Percentiles rank a stretch among this genome's conserved stretches.
These are phyloP conservation scores for Fusarium sambucinum DNA, from an alignment of 2,329 filamentous ascomycete genomes.

Conservation along the genomic window DNA sequence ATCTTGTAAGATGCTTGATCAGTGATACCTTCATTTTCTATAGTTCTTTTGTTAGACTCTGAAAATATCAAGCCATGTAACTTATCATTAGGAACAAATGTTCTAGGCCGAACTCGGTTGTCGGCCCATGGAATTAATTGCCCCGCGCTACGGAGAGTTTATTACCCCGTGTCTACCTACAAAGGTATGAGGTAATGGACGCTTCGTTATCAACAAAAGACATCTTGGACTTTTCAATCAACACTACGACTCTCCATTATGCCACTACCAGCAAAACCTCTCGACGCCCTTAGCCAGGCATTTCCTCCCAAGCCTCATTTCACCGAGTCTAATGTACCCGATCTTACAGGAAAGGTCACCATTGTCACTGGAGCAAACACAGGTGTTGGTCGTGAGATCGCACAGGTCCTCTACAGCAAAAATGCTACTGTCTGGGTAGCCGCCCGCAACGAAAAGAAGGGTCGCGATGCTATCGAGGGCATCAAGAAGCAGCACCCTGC, in stretches of 20 bases:
- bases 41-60: background rate
- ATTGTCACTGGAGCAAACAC: conserved; percentile 62
- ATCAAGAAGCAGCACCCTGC: conserved; percentile 55
- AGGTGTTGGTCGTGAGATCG: conserved; percentile 65
- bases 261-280: conserved; percentile 21
- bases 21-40: background rate
- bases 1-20: background rate
- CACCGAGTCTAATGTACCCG: conserved; percentile 73
- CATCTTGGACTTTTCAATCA: background rate
- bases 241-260: background rate
- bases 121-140: conserved; percentile 24
- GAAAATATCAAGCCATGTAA: background rate
- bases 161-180: conserved; percentile 7
- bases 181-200: conserved; percentile 5
- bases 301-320: conserved; percentile 45
- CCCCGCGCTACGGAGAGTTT: conserved; percentile 29
- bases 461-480: conserved; percentile 57
- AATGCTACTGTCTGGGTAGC: conserved; percentile 69
- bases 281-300: conserved; percentile 36
- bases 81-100: background rate
- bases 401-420: conserved; percentile 64
- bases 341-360: conserved; percentile 61
- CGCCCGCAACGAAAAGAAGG: conserved; percentile 61
- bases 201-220: background rate
- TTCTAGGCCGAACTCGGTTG: background rate